Percentiles rank a stretch among this genome's conserved stretches.
Evolutionary conservation across 257 asterid genomes (phyloP).

Genomic region (Solanum sitiens): DNA sequence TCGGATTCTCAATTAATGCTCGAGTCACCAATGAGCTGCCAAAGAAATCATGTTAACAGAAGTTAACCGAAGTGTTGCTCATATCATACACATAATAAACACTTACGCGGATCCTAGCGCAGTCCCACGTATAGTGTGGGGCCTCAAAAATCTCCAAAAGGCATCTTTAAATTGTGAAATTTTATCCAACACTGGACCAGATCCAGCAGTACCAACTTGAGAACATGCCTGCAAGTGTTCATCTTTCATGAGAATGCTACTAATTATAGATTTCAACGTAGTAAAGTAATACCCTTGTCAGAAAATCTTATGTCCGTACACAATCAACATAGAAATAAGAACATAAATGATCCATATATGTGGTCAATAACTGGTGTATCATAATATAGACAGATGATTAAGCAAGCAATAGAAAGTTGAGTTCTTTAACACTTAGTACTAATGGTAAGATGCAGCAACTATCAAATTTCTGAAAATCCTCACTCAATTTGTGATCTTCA

Average conservation of each 20-base stretch:
- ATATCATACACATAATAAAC: not conserved
- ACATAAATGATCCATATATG: not conserved
- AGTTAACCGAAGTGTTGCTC: not conserved
- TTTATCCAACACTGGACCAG: constrained; percentile 46
- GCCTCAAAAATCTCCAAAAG: constrained; percentile 96
- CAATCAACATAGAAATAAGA: not conserved
- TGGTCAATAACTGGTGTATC: not conserved
- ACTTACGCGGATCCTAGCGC: constrained; percentile 86
- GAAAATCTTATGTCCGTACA: not conserved
- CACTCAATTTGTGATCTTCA: not conserved
- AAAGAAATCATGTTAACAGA: not conserved
- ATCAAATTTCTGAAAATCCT: not conserved
- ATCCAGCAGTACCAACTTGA: constrained; percentile 72
- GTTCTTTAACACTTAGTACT: not conserved
- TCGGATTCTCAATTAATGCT: constrained; percentile 88
- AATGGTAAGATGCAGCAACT: not conserved
- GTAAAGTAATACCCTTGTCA: not conserved
- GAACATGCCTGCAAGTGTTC: constrained; percentile 66
- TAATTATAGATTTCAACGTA: not conserved
- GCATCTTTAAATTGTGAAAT: constrained; percentile 67
- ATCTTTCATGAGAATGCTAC: constrained; percentile 26
- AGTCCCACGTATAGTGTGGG: constrained; percentile 97
- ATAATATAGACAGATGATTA: not conserved
- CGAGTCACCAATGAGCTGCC: constrained; percentile 79
- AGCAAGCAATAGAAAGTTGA: not conserved